Base-by-base conservation (phyloP, 805 yeast genomes). In the Saccharomycopsis selenospora region DNA sequence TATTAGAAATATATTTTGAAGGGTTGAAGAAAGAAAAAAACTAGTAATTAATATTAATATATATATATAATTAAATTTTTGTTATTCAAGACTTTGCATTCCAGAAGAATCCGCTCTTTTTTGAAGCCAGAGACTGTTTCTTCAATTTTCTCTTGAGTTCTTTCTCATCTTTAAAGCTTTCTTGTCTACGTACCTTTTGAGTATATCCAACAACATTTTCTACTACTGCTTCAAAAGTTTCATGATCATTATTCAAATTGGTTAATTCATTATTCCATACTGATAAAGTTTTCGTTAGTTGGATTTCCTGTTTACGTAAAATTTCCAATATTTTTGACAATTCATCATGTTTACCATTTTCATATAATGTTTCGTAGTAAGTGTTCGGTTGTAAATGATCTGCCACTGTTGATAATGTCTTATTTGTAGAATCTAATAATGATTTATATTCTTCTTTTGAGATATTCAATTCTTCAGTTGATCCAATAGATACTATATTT, bases 191-290 rank as follows among this genome's bases (percentile, higher is more conserved):
- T 45, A 84, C 57, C 57, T 86, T 77, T 63, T 93, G 96, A 4
- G 95, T 85, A 61, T 90, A 89, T 5, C 95, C 97, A 13, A 90
- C 85, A 56, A 90, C 67, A 57, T 87, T 89, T 60, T 88, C 95
- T 38, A 93, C 89, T 56, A 93, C 95, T 2, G 82, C 74, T 57
- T 91, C 95, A 60, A 82, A 89, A 13, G 90, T 77, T 28, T 75
- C 76, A 57, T 85, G 84, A 61, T 89, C 95, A 40, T 71, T 73
- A 49, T 68, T 68, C 17, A 81, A 65, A 6, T 72, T 78, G 29
- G 62, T 61, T 43, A 74, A 68, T 50, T 74, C 68, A 52, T 73
- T 63, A 43, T 70, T 69, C 84, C 90, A 81, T 8, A 75, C 66
- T 11, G 69, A 61, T 11, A 76, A 59, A 28, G 70, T 58, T 7